Base-by-base conservation (phyloP, 768 basidiomycete genomes). In the Rubroboletus satanas region DNA sequence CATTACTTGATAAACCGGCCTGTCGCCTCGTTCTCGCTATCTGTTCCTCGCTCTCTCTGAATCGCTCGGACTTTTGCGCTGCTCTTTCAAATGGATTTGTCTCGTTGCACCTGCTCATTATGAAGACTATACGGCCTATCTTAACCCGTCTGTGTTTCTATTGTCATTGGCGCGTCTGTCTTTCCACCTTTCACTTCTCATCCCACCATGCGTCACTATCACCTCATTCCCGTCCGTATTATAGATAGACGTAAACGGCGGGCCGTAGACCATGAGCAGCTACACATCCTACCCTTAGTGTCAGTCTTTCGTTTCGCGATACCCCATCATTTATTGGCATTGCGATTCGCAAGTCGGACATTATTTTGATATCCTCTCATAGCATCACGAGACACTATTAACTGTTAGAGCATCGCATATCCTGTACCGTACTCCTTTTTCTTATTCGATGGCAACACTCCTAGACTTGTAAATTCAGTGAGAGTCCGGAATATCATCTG, bases 341-440 rank as follows among this genome's bases (percentile, higher is more conserved):
- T 77, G 76, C 78, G 76, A 75, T 65, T 64, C 75, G 74, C 73
- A 73, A 60, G 70, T 75, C 70, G 75, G 78, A 75, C 78, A 74
- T 75, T 71, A 70, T 66, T 59, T 63, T 64, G 68, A 72, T 73
- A 70, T 70, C 67, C 65, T 58, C 56, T 55, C 65, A 66, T 68
- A 63, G 69, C 64, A 79, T 78, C 66, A 83, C 83, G 82, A 83
- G 81, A 82, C 80, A 82, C 75, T 81, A 64, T 75, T 78, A 73
- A 74, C 65, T 71, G 63, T 63, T 82, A 83, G 83, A 85, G 83
- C 83, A 83, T 83, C 82, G 81, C 81, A 83, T 73, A 78, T 71
- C 72, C 50, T 73, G 74, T 74, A 75, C 66, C 64, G 67, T 73
- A 77, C 66, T 67, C 56, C 57, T 57, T 66, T 67, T 61, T 64